phyloP scores from a whole-genome alignment of 306 rosid species.

The Acacia crassicarpa region DNA sequence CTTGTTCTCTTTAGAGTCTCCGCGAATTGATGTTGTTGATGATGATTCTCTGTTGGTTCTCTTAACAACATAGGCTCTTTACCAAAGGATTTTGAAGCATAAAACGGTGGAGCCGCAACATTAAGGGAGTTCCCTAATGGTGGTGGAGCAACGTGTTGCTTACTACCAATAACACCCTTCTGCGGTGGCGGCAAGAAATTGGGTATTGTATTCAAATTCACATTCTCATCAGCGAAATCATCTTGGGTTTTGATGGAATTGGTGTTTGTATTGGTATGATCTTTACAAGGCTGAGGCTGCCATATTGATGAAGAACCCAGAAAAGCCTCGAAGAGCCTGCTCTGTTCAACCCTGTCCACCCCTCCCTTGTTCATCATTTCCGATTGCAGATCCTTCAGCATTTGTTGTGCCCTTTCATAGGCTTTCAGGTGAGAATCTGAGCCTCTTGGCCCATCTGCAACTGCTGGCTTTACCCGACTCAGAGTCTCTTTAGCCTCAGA shows the following conservation, averaged over 20 bases:
- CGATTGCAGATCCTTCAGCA: slow-evolving; percentile 90
- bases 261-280: slow-evolving; percentile 38
- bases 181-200: slow-evolving; percentile 30
- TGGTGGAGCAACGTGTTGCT: slow-evolving; percentile 24
- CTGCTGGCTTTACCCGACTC: slow-evolving; percentile 76
- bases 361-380: slow-evolving; percentile 80
- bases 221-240: slow-evolving; percentile 75
- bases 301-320: slow-evolving; percentile 96
- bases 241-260: slow-evolving; percentile 38
- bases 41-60: slow-evolving; percentile 33
- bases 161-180: slow-evolving; percentile 18
- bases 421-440: slow-evolving; percentile 97
- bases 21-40: slow-evolving; percentile 32
- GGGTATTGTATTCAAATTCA: slow-evolving; percentile 43
- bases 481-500: slow-evolving; percentile 85
- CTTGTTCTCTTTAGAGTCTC: slow-evolving; percentile 90
- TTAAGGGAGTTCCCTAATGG: slow-evolving; percentile 57
- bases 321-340: slow-evolving; percentile 84
- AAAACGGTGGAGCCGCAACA: slow-evolving; percentile 82
- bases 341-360: slow-evolving; percentile 72
- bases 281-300: slow-evolving; percentile 99
- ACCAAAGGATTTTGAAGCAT: slow-evolving; percentile 47
- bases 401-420: slow-evolving; percentile 98
- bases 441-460: slow-evolving; percentile 95
- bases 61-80: slow-evolving; percentile 31